A percentile compares a stretch with the other conserved stretches of the same genome.
Conservation (phyloP, 2,329 filamentous ascomycete genomes). For the Ascochyta pisi region DNA sequence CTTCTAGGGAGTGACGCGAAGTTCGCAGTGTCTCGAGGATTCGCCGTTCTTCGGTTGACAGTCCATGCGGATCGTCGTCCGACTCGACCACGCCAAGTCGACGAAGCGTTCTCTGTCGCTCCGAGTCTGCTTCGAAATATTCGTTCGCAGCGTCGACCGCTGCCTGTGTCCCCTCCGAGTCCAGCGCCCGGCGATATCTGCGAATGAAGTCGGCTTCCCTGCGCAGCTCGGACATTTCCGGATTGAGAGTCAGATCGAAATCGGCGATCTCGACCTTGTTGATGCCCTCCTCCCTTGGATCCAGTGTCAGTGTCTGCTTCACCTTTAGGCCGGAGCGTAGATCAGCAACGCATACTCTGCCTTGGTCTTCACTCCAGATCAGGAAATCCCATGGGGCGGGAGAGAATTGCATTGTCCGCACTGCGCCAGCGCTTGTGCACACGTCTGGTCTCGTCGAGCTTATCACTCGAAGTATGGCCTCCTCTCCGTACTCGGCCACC, state of each 20-base stretch:
- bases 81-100: slow-evolving; percentile 48
- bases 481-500: slow-evolving; percentile 53
- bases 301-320: slow-evolving; percentile 72
- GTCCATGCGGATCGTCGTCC: slow-evolving; percentile 55
- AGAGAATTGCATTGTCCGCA: slow-evolving; percentile 90
- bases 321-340: slow-evolving; percentile 70
- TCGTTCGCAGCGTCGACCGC: slow-evolving; percentile 52
- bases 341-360: slow-evolving; percentile 76
- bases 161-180: slow-evolving; percentile 47
- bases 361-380: slow-evolving; percentile 91
- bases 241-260: slow-evolving; percentile 43
- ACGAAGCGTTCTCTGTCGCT: slow-evolving; percentile 41
- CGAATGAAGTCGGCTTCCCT: slow-evolving; percentile 55
- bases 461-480: slow-evolving; percentile 77
- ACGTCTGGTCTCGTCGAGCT: slow-evolving; percentile 74
- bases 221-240: slow-evolving; percentile 56
- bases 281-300: slow-evolving; percentile 63
- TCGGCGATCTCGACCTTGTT: slow-evolving; percentile 65
- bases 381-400: slow-evolving; percentile 89
- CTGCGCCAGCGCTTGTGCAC: slow-evolving; percentile 71
- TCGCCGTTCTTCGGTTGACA: slow-evolving; percentile 55
- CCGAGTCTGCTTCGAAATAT: slow-evolving; percentile 52
- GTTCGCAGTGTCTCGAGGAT: slow-evolving; percentile 55
- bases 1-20: slow-evolving; percentile 52
- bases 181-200: slow-evolving; percentile 50